phyloP scores from a whole-genome alignment of 83 land plant genomes.

The Diphasiastrum complanatum region DNA sequence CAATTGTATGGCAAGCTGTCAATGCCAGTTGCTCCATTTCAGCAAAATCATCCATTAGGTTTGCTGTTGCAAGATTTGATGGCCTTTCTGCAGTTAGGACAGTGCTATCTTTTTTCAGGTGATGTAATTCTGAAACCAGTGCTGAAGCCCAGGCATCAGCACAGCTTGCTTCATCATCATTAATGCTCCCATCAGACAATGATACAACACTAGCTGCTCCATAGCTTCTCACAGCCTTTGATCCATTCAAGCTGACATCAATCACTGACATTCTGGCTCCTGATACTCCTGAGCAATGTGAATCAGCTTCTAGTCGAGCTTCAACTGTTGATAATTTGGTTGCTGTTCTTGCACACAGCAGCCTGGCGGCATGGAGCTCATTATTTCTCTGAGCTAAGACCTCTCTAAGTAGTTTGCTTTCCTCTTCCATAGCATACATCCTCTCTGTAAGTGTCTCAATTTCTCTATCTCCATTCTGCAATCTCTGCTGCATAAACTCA shows the following conservation, averaged over 20 bases:
- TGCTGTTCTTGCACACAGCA: slow-evolving; percentile 6
- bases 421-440: slow-evolving; percentile 9
- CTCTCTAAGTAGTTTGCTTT: slow-evolving; percentile 7
- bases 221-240: neutral
- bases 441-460: slow-evolving; percentile 1
- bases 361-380: slow-evolving; percentile 9
- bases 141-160: slow-evolving; percentile 6
- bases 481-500: neutral
- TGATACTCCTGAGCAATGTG: no score
- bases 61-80: neutral
- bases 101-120: neutral
- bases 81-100: no score
- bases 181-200: neutral
- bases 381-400: slow-evolving; percentile 10
- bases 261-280: neutral
- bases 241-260: neutral
- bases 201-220: neutral
- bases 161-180: slow-evolving; percentile 13
- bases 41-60: neutral
- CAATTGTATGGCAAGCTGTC: neutral
- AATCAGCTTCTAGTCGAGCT: neutral
- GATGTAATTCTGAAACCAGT: neutral
- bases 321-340: slow-evolving; percentile 7
- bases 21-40: neutral
- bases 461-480: slow-evolving; percentile 1